Evolutionary conservation across 2,329 filamentous ascomycete species (phyloP).

Genomic region (Mycosphaerella sp.): DNA sequence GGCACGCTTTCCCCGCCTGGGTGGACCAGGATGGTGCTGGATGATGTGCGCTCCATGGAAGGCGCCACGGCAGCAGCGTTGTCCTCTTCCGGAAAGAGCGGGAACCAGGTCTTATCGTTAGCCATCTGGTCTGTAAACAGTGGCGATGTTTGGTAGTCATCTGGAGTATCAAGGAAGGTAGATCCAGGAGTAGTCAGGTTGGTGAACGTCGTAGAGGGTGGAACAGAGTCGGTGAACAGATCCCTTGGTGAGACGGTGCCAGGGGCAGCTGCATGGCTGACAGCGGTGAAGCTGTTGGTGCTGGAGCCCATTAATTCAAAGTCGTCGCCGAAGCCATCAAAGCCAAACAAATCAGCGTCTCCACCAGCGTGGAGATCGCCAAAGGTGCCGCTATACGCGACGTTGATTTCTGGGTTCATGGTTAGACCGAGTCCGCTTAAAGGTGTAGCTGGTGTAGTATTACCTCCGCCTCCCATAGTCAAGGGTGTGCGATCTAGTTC

Average conservation of each 20-base stretch:
- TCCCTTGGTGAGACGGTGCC: constrained; percentile 79
- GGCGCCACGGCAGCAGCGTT: constrained; percentile 28
- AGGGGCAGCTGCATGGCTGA: constrained; percentile 38
- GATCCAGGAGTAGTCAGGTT: constrained; percentile 75
- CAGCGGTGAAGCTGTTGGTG: constrained; percentile 38
- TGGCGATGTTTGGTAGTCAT: constrained; percentile 72
- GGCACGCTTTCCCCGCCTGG: constrained; percentile 31
- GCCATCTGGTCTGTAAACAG: constrained; percentile 57
- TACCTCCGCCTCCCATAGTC: constrained; percentile 56
- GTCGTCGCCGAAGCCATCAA: constrained; percentile 25
- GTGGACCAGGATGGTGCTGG: constrained; percentile 35
- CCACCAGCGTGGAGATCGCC: constrained; percentile 37
- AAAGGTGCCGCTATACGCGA: constrained; percentile 44
- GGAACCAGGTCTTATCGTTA: constrained; percentile 60
- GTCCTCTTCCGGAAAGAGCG: constrained; percentile 60
- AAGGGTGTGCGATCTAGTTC: constrained; percentile 25
- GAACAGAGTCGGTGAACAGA: constrained; percentile 68
- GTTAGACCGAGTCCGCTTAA: constrained; percentile 22
- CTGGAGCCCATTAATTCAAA: constrained; percentile 29
- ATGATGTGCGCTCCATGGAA: constrained; percentile 40
- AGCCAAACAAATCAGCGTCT: constrained; percentile 27
- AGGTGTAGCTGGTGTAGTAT: constrained; percentile 21
- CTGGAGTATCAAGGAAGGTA: constrained; percentile 69
- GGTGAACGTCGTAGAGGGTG: constrained; percentile 75
- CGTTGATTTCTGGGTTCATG: constrained; percentile 39